Percentiles rank a stretch among this genome's conserved stretches.
Conservation (phyloP, 306 rosid species). For the Rubus parviflorus region DNA sequence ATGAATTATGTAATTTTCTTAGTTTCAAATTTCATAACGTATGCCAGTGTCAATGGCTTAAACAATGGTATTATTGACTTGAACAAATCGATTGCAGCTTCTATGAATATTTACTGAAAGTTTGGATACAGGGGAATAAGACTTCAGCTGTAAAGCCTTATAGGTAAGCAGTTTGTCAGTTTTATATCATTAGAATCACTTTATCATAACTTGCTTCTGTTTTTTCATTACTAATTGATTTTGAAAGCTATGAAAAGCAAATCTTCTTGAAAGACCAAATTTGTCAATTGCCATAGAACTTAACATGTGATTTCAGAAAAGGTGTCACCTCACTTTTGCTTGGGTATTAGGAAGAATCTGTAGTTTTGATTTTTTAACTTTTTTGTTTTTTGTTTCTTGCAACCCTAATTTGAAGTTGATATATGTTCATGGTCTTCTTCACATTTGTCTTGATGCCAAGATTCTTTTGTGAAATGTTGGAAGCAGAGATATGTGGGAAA, state of each 20-base stretch:
- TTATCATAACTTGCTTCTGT: neutral
- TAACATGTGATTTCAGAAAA: neutral
- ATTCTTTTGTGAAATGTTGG: conserved; percentile 31
- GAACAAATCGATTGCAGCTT: conserved; percentile 64
- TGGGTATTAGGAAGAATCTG: neutral
- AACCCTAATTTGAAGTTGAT: neutral
- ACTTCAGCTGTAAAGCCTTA: conserved; percentile 78
- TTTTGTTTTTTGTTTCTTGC: neutral
- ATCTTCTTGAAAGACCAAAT: neutral
- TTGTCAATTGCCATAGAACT: neutral
- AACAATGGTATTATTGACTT: conserved; percentile 27
- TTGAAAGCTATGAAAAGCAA: neutral
- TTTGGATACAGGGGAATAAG: conserved; percentile 90
- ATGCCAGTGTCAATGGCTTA: neutral
- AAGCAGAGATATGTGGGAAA: conserved; percentile 99
- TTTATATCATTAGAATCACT: neutral
- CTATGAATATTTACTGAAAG: conserved; percentile 97
- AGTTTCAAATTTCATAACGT: neutral
- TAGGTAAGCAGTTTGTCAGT: conserved; percentile 55
- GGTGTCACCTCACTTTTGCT: neutral
- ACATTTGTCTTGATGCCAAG: conserved; percentile 13
- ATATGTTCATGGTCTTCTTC: neutral
- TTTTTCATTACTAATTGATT: neutral
- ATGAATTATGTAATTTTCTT: conserved; percentile 2
- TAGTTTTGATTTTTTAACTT: neutral